Base-by-base conservation (phyloP, 306 rosid species). In the Rubus idaeus region DNA sequence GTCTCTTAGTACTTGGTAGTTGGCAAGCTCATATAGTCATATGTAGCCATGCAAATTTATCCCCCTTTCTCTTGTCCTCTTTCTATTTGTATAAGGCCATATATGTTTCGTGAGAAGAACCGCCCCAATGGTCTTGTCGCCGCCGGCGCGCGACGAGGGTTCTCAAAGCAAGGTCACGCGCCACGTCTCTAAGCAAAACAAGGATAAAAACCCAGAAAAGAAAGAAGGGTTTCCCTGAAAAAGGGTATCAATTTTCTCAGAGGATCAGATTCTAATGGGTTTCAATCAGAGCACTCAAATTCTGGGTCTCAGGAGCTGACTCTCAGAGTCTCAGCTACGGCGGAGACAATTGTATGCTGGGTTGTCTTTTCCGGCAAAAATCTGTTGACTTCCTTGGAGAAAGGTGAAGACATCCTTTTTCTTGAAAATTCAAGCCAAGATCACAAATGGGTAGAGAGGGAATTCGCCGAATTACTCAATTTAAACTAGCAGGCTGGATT, bases 381-480 rank as follows among this genome's bases (percentile, higher is more conserved):
- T 26, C 79, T 89, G 60, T 11, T 87, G 81, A 77, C 75, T 86
- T 87, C 91, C 64, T 74, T 81, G 40, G 91, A 85, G 16, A 88
- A 83, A 23, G 97, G 98, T 9, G 91, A 91, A 81, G 93, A 88
- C 75, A 82, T 87, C 26, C 13, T 85, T 4, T 23, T 75, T 55
- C 84, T 88, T 8, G 93, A 89, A 64, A 86, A 78, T 88, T 80
- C 88, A 21, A 86, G 78, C 75, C 90, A 65, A 4, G 93, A 84
- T 83, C 89, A 86, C 2, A 90, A 92, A 82, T 95, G 97, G 97
- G 93, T 91, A 3, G 98, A 91, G 77, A 88, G 98, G 41, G 99
- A 96, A 84, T 96, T 96, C 71, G n/a, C n/a, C n/a, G n/a, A n/a
- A n/a, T n/a, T n/a, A n/a, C 84, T 92, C 16, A 92, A 86, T 81